phyloP scores from a whole-genome alignment of 2,329 filamentous ascomycete genomes.

The Claviceps pusilla region DNA sequence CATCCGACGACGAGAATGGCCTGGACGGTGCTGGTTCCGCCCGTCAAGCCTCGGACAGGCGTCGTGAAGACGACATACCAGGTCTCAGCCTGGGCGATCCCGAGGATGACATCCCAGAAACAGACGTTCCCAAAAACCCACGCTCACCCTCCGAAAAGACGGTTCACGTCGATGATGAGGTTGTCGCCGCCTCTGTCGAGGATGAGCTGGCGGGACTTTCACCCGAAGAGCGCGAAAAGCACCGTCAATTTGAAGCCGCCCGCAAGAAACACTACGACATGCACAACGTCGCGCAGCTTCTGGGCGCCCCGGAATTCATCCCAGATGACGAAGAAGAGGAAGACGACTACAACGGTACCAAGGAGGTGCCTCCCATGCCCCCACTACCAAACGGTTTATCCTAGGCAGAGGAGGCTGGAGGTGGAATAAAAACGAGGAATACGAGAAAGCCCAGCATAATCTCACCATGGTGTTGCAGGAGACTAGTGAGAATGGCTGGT shows the following conservation, averaged over 20 bases:
- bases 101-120: constrained; percentile 52
- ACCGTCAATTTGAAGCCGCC: constrained; percentile 76
- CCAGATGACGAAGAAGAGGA: constrained; percentile 41
- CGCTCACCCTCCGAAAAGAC: constrained; percentile 42
- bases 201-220: constrained; percentile 38
- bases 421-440: neutral
- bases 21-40: constrained; percentile 15
- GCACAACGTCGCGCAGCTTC: constrained; percentile 76
- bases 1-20: constrained; percentile 58
- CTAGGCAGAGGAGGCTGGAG: constrained; percentile 7
- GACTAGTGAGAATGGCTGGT: neutral
- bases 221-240: constrained; percentile 74
- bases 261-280: constrained; percentile 98
- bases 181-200: constrained; percentile 43
- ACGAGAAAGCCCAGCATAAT: neutral
- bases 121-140: constrained; percentile 18
- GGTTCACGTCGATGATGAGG: constrained; percentile 62
- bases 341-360: constrained; percentile 18
- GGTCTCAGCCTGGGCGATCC: constrained; percentile 85
- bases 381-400: constrained; percentile 26
- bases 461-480: neutral
- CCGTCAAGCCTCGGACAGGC: constrained; percentile 22
- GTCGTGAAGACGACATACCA: constrained; percentile 63
- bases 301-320: constrained; percentile 59
- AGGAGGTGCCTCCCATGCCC: constrained; percentile 26